These are phyloP conservation scores for Amaranthus tricolor DNA, from an alignment of 179 eudicot genomes.

Conservation along the genomic window DNA sequence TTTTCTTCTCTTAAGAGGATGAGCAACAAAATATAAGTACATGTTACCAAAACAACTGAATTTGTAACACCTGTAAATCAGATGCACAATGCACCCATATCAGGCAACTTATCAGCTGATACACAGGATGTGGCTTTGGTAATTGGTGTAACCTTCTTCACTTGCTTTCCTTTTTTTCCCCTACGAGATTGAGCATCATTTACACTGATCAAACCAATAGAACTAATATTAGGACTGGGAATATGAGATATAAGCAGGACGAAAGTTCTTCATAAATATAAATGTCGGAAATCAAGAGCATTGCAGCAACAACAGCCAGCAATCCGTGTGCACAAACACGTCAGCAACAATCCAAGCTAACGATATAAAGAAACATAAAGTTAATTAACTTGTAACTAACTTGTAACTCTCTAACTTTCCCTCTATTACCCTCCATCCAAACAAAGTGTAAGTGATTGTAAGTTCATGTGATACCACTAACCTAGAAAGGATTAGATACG, in stretches of 20 bases:
- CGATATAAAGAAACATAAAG: too few relatives aligned
- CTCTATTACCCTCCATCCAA: too few relatives aligned
- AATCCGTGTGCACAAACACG: too few relatives aligned
- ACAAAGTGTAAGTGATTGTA: too few relatives aligned
- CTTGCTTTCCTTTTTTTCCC: constrained; percentile 57
- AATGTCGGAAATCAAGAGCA: not conserved
- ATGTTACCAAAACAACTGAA: not conserved
- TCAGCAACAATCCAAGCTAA: too few relatives aligned
- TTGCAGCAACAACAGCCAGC: too few relatives aligned
- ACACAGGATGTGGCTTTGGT: constrained; percentile 26
- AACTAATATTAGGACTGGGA: not conserved
- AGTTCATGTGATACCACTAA: not conserved
- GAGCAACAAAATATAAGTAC: not conserved
- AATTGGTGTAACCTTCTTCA: constrained; percentile 41
- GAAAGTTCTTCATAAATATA: not conserved
- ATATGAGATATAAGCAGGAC: not conserved
- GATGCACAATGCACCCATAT: constrained; percentile 77
- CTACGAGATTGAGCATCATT: constrained; percentile 38
- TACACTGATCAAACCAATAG: constrained; percentile 38
- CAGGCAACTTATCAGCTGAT: constrained; percentile 44
- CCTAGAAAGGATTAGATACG: not conserved
- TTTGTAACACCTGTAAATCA: constrained; percentile 32
- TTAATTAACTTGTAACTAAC: too few relatives aligned
- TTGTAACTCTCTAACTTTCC: too few relatives aligned
- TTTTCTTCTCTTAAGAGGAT: not conserved